Percentiles rank a stretch among this genome's conserved stretches.
Evolutionary conservation across 441 rosid species (phyloP).

Genomic region (Daphne laureola): DNA sequence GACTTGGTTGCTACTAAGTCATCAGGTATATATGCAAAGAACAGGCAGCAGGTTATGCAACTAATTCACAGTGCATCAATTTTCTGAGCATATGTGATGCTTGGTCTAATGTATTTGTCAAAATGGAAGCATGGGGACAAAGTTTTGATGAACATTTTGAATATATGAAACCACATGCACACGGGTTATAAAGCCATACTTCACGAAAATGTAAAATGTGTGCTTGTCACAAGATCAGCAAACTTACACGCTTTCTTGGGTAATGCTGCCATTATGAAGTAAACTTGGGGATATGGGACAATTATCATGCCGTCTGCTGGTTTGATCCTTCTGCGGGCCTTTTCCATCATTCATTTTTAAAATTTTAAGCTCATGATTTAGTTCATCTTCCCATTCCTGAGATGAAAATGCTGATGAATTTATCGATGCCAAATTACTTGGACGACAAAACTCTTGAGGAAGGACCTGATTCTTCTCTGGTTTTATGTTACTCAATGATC

Average conservation of each 20-base stretch:
- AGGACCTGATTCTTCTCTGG: conserved; percentile 92
- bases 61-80: too few species aligned
- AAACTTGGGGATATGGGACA: conserved; percentile 85
- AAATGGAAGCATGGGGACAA: too few species aligned
- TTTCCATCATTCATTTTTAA: conserved; percentile 50
- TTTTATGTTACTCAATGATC: conserved; percentile 43
- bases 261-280: conserved; percentile 55
- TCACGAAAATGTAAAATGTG: too few species aligned
- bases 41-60: too few species aligned
- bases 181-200: too few species aligned
- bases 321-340: conserved; percentile 47
- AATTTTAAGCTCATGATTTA: conserved; percentile 56
- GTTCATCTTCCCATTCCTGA: conserved; percentile 64
- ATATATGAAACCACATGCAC: too few species aligned
- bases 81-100: too few species aligned
- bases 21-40: too few species aligned
- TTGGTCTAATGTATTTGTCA: too few species aligned
- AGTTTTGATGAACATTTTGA: too few species aligned
- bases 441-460: conserved; percentile 70
- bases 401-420: conserved; percentile 45
- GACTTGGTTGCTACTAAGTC: too few species aligned
- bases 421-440: conserved; percentile 37
- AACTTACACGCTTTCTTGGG: conserved; percentile 86
- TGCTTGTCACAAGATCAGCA: conserved; percentile 10
- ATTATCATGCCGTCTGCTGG: conserved; percentile 34